Percentiles rank a stretch among this genome's conserved stretches.
Evolutionary conservation across 306 rosid species (phyloP).

Genomic region (Castanea sativa): DNA sequence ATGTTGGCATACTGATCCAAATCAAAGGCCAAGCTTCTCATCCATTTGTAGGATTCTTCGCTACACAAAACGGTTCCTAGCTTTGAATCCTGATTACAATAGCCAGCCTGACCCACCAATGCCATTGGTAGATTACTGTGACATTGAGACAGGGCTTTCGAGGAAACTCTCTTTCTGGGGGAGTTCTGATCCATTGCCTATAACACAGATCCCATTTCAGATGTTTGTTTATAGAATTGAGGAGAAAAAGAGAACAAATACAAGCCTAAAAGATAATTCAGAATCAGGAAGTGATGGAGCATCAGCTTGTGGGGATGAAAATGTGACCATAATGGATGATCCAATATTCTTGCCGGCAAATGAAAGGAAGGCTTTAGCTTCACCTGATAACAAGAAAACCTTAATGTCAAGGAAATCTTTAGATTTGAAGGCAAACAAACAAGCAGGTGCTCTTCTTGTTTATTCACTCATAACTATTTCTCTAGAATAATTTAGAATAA

Average conservation of each 20-base stretch:
- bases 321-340: constrained; percentile 51
- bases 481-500: constrained; percentile 2
- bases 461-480: background rate
- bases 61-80: constrained; percentile 52
- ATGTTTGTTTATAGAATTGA: constrained; percentile 62
- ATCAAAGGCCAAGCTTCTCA: constrained; percentile 79
- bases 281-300: constrained; percentile 76
- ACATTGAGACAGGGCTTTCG: constrained; percentile 54
- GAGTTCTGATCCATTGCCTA: constrained; percentile 30
- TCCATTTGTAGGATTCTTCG: constrained; percentile 85
- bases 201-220: constrained; percentile 73
- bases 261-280: constrained; percentile 49
- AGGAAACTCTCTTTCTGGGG: constrained; percentile 68
- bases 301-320: constrained; percentile 73
- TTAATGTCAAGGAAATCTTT: constrained; percentile 34
- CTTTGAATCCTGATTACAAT: constrained; percentile 60
- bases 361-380: constrained; percentile 45
- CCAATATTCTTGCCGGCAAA: constrained; percentile 30
- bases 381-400: constrained; percentile 47
- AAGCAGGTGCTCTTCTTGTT: constrained; percentile 41
- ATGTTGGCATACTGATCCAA: constrained; percentile 84
- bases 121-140: constrained; percentile 69
- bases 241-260: constrained; percentile 46
- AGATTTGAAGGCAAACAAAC: constrained; percentile 43
- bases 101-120: constrained; percentile 51